phyloP scores from a whole-genome alignment of 495 filamentous ascomycete species.

The Schizothecium vesticola region DNA sequence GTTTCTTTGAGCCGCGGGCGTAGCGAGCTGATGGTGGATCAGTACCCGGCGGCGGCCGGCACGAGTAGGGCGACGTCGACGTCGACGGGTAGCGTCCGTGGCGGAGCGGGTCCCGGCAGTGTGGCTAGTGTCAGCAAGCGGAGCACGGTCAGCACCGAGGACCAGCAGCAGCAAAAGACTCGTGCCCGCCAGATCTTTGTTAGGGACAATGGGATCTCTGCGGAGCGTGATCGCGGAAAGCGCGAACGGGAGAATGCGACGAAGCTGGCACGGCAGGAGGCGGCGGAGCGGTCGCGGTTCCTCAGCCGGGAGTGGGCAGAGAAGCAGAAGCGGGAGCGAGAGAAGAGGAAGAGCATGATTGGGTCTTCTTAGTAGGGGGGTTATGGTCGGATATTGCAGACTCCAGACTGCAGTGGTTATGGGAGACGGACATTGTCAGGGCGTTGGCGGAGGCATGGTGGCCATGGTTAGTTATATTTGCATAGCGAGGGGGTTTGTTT shows the following conservation, averaged over 20 bases:
- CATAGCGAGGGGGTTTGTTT: constrained; percentile 1
- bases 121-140: constrained; percentile 26
- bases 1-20: constrained; percentile 15
- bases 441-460: neutral
- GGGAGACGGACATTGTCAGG: neutral
- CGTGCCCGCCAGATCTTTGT: constrained; percentile 59
- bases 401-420: neutral
- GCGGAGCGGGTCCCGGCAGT: constrained; percentile 7
- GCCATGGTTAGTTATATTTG: neutral
- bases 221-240: constrained; percentile 47
- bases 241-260: constrained; percentile 53
- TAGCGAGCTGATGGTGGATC: constrained; percentile 7
- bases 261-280: constrained; percentile 54
- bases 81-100: constrained; percentile 33
- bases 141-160: constrained; percentile 43
- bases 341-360: constrained; percentile 22
- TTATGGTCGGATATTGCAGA: neutral
- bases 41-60: constrained; percentile 3
- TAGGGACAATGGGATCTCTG: constrained; percentile 45
- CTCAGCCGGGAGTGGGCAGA: constrained; percentile 66
- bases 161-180: constrained; percentile 45
- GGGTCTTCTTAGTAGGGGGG: neutral
- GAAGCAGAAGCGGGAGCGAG: constrained; percentile 44
- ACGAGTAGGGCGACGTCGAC: constrained; percentile 34
- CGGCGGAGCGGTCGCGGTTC: constrained; percentile 59